phyloP scores from a whole-genome alignment of 257 asterid genomes.

The Capsicum pubescens region DNA sequence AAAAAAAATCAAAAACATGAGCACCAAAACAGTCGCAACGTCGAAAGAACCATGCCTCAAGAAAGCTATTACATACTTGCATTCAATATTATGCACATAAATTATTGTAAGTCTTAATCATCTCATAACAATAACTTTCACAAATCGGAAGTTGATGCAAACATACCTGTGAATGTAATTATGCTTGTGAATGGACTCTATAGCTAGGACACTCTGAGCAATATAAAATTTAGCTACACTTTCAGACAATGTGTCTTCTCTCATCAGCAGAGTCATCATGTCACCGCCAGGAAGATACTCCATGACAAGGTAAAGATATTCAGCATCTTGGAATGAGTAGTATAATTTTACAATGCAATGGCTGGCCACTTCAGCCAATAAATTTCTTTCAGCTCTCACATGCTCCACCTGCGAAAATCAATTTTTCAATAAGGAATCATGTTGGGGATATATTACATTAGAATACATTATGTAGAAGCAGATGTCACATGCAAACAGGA shows the following conservation, averaged over 20 bases:
- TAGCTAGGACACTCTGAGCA: slow-evolving; percentile 39
- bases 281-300: slow-evolving; percentile 99
- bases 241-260: slow-evolving; percentile 50
- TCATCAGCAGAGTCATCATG: slow-evolving; percentile 95
- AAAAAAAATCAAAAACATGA: slow-evolving; percentile 16
- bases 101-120: background rate
- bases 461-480: background rate
- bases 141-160: slow-evolving; percentile 10
- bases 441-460: background rate
- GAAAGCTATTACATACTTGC: background rate
- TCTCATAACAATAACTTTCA: background rate
- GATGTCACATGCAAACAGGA: slow-evolving; percentile 2
- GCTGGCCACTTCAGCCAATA: slow-evolving; percentile 42
- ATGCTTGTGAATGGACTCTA: slow-evolving; percentile 42
- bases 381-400: slow-evolving; percentile 41
- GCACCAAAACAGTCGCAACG: background rate
- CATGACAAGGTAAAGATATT: slow-evolving; percentile 58
- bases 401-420: slow-evolving; percentile 42
- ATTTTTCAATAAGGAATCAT: slow-evolving; percentile 12
- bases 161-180: slow-evolving; percentile 39
- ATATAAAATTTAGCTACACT: slow-evolving; percentile 39
- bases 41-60: background rate
- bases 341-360: slow-evolving; percentile 39
- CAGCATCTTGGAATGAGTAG: slow-evolving; percentile 43
- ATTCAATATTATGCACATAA: slow-evolving; percentile 8